Percentiles rank a stretch among this genome's conserved stretches.
These are phyloP conservation scores for Eragrostis curvula DNA, from an alignment of 176 grass and related monocot genomes.

Conservation along the genomic window DNA sequence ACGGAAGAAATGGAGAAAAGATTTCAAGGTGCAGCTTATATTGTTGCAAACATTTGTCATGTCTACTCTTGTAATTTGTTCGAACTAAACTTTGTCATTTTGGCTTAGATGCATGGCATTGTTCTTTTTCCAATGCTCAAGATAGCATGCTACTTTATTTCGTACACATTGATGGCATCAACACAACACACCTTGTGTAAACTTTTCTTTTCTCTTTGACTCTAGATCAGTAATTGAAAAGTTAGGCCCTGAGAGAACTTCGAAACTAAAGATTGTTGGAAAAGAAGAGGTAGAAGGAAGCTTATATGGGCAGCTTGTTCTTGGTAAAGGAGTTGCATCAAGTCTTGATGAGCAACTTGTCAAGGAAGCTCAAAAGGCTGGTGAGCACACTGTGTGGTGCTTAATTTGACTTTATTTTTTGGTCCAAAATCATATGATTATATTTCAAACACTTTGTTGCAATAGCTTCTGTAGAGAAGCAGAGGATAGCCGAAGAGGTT, in stretches of 20 bases:
- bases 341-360: constrained; percentile 87
- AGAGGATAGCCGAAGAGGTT: constrained; percentile 83
- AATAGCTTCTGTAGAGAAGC: constrained; percentile 80
- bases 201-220: constrained; percentile 29
- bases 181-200: not conserved
- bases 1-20: constrained; percentile 88
- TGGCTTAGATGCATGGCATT: not conserved
- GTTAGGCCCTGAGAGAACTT: constrained; percentile 71
- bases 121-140: constrained; percentile 21
- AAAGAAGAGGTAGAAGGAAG: constrained; percentile 91
- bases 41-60: not conserved
- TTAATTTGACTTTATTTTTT: not conserved
- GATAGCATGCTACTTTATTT: not conserved
- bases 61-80: not conserved
- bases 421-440: not conserved
- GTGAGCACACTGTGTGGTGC: constrained; percentile 37
- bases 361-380: constrained; percentile 84
- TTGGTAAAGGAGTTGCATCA: constrained; percentile 77
- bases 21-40: constrained; percentile 65
- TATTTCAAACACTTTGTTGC: constrained; percentile 11
- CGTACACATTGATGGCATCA: not conserved
- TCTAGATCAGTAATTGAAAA: constrained; percentile 75
- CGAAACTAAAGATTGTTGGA: constrained; percentile 85
- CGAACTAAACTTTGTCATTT: not conserved
- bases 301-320: constrained; percentile 89